Evolutionary conservation across 306 rosid species (phyloP).

Genomic region (Myrica gale): DNA sequence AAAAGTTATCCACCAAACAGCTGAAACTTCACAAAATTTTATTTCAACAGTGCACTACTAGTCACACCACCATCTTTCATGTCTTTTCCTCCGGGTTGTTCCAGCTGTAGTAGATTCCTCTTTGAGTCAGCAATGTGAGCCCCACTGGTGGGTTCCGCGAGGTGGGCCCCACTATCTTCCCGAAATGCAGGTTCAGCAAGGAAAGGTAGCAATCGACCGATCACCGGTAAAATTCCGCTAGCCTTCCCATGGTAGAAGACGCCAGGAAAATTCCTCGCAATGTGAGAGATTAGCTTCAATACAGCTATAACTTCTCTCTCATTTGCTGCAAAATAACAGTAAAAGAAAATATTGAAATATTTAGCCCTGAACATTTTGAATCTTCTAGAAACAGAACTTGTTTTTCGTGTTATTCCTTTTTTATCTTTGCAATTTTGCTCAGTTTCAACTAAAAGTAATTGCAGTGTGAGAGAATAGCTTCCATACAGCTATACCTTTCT

Average conservation of each 20-base stretch:
- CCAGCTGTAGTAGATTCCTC: too few species aligned
- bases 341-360: background rate
- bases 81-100: too few species aligned
- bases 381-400: background rate
- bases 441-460: background rate
- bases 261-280: slow-evolving; percentile 67
- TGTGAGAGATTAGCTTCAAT: slow-evolving; percentile 64
- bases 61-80: too few species aligned
- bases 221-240: slow-evolving; percentile 50
- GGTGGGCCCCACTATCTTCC: too few species aligned
- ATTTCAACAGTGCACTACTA: too few species aligned
- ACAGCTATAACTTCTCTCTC: slow-evolving; percentile 75
- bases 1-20: background rate
- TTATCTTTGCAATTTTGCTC: too few species aligned
- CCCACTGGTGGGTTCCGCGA: too few species aligned
- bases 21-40: background rate
- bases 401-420: background rate
- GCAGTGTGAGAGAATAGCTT: slow-evolving; percentile 65
- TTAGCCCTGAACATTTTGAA: background rate
- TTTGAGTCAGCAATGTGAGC: too few species aligned
- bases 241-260: slow-evolving; percentile 73
- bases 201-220: slow-evolving; percentile 78
- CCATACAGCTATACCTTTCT: slow-evolving; percentile 66
- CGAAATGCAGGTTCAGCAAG: slow-evolving; percentile 64
- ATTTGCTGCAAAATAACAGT: slow-evolving; percentile 32